phyloP scores from a whole-genome alignment of 2,329 filamentous ascomycete species.

The Trichoderma endophyticum region DNA sequence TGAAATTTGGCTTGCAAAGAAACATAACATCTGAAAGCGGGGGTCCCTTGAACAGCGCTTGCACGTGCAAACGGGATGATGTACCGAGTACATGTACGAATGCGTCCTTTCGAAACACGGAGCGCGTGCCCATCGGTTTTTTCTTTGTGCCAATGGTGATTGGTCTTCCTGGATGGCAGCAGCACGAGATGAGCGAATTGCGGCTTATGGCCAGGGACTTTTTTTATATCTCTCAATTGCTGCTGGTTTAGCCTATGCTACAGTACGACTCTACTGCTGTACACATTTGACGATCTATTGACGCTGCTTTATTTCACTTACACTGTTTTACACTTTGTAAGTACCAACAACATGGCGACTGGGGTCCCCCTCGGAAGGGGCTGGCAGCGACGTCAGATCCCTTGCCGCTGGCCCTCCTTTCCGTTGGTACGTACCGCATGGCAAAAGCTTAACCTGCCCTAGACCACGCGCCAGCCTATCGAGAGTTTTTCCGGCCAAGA shows the following conservation, averaged over 20 bases:
- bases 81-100: conserved; percentile 4
- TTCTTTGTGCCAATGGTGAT: neutral
- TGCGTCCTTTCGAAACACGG: conserved; percentile 1
- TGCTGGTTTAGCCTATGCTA: neutral
- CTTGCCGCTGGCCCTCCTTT: conserved; percentile 13
- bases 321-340: neutral
- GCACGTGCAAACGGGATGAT: conserved; percentile 8
- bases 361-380: conserved; percentile 2
- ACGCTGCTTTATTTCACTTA: neutral
- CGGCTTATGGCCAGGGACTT: neutral
- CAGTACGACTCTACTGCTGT: neutral
- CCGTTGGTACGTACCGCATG: neutral
- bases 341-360: neutral
- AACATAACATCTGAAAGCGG: conserved; percentile 9
- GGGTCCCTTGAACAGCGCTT: neutral
- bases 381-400: conserved; percentile 16
- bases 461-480: neutral
- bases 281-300: no score
- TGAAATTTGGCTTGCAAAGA: neutral
- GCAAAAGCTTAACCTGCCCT: conserved; percentile 17
- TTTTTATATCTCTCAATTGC: neutral
- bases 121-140: neutral
- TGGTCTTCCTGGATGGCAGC: neutral
- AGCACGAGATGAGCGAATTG: neutral
- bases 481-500: conserved; percentile 8